These are phyloP conservation scores for Cinnamomum chago DNA, from an alignment of 164 flowering plant genomes.

Conservation along the genomic window DNA sequence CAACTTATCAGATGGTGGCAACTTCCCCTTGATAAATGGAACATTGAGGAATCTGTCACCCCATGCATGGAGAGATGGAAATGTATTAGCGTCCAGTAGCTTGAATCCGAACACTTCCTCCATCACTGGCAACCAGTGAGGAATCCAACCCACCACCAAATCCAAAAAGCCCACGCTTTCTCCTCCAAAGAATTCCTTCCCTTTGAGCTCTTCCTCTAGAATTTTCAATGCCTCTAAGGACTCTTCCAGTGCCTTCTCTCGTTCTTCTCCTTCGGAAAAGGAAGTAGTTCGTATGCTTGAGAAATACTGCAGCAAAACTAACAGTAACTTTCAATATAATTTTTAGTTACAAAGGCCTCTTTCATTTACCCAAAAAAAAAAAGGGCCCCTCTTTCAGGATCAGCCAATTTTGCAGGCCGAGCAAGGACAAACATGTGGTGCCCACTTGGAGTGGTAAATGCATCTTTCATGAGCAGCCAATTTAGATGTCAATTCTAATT, in stretches of 20 bases:
- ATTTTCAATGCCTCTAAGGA: slow-evolving; percentile 15
- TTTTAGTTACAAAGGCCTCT: too few relatives aligned
- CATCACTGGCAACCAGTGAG: not conserved
- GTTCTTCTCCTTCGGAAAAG: slow-evolving; percentile 13
- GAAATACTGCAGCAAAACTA: too few relatives aligned
- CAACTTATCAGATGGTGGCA: slow-evolving; percentile 8
- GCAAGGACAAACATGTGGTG: too few relatives aligned
- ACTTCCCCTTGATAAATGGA: slow-evolving; percentile 5
- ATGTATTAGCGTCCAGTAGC: not conserved
- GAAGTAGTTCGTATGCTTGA: too few relatives aligned
- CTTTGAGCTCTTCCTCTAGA: slow-evolving; percentile 10
- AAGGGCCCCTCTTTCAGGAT: too few relatives aligned
- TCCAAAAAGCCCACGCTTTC: slow-evolving; percentile 7
- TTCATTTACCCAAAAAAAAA: too few relatives aligned
- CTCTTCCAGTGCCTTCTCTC: slow-evolving; percentile 20
- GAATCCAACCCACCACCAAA: slow-evolving; percentile 2
- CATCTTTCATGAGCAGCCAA: too few relatives aligned
- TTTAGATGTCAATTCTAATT: too few relatives aligned
- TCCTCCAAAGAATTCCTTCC: slow-evolving; percentile 15
- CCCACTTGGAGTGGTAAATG: too few relatives aligned
- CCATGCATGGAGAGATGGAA: slow-evolving; percentile 6
- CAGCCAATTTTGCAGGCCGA: too few relatives aligned
- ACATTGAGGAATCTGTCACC: not conserved
- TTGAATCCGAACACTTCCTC: not conserved
- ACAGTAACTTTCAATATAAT: too few relatives aligned